Conservation (phyloP, 352 stramenopile genomes). For the Globisporangium cederbergense region DNA sequence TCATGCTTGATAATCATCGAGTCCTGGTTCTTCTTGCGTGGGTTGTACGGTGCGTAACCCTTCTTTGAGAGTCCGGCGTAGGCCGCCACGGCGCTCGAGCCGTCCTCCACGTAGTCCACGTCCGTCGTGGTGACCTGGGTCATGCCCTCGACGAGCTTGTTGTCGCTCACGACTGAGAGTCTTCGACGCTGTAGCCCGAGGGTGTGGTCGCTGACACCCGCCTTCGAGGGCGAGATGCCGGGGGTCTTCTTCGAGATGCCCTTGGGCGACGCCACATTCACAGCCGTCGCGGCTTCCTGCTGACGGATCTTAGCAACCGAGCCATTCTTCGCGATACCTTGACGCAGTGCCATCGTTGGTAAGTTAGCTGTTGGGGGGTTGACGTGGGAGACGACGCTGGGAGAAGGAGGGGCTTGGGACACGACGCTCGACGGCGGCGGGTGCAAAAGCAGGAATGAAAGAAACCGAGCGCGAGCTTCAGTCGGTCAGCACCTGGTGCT, state of each 20-base stretch:
- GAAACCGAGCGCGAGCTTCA: neutral
- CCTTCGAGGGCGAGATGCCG: conserved; percentile 33
- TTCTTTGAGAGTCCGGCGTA: conserved; percentile 83
- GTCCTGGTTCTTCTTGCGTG: conserved; percentile 98
- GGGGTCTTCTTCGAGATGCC: conserved; percentile 77
- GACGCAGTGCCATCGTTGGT: conserved; percentile 39
- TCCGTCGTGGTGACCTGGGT: conserved; percentile 56
- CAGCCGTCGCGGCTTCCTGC: conserved; percentile 44
- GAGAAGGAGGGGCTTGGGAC: conserved; percentile 8
- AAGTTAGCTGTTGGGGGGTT: neutral
- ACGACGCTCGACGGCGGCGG: conserved; percentile 4
- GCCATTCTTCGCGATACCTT: conserved; percentile 34
- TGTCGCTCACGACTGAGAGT: conserved; percentile 75
- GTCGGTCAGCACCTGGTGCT: neutral
- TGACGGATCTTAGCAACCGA: conserved; percentile 56
- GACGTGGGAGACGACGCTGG: conserved; percentile 1
- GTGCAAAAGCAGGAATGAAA: conserved; percentile 14
- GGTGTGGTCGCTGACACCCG: conserved; percentile 43
- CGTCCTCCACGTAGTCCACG: conserved; percentile 62
- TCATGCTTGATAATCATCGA: conserved; percentile 95
- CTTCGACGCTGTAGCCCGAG: conserved; percentile 61
- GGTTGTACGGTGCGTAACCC: conserved; percentile 91
- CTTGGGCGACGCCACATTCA: conserved; percentile 79
- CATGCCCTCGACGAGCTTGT: conserved; percentile 81
- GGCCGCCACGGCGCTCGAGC: conserved; percentile 49